These are phyloP conservation scores for Phtheirospermum japonicum DNA, from an alignment of 257 asterid species.

Conservation along the genomic window DNA sequence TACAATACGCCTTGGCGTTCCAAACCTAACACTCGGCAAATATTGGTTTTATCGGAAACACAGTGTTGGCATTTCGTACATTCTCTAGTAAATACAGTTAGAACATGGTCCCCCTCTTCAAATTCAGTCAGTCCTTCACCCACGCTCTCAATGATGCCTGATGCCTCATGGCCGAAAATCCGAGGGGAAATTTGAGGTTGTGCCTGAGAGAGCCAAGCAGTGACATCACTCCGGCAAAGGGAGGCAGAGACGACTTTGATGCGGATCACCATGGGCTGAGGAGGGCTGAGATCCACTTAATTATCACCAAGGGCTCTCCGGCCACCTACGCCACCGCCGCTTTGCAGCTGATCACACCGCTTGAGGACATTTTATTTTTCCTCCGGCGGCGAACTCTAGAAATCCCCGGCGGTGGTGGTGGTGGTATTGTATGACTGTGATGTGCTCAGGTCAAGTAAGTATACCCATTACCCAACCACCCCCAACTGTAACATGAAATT, in stretches of 20 bases:
- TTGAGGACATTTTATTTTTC: slow-evolving; percentile 26
- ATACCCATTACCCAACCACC: too few species aligned
- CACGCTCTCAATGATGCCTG: slow-evolving; percentile 92
- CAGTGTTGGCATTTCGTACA: slow-evolving; percentile 84
- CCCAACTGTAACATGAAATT: too few species aligned
- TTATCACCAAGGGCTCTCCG: slow-evolving; percentile 70
- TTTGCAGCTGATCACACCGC: slow-evolving; percentile 58
- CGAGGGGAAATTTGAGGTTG: slow-evolving; percentile 72
- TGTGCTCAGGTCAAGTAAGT: not conserved
- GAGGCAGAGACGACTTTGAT: slow-evolving; percentile 76
- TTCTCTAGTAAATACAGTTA: slow-evolving; percentile 84
- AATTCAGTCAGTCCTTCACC: slow-evolving; percentile 88
- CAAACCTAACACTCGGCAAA: slow-evolving; percentile 80
- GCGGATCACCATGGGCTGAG: slow-evolving; percentile 87
- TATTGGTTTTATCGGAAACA: slow-evolving; percentile 72
- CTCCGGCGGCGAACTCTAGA: slow-evolving; percentile 8
- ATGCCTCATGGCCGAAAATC: slow-evolving; percentile 95
- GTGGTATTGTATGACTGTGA: not conserved
- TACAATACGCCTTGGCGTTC: slow-evolving; percentile 83
- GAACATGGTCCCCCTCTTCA: slow-evolving; percentile 75
- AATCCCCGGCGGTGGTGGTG: not conserved
- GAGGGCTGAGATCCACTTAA: slow-evolving; percentile 84
- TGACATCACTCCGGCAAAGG: slow-evolving; percentile 86
- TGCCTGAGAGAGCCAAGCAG: slow-evolving; percentile 85
- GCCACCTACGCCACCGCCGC: slow-evolving; percentile 92